phyloP scores from a whole-genome alignment of 2,329 filamentous ascomycete species.

The Colletotrichum sp. region DNA sequence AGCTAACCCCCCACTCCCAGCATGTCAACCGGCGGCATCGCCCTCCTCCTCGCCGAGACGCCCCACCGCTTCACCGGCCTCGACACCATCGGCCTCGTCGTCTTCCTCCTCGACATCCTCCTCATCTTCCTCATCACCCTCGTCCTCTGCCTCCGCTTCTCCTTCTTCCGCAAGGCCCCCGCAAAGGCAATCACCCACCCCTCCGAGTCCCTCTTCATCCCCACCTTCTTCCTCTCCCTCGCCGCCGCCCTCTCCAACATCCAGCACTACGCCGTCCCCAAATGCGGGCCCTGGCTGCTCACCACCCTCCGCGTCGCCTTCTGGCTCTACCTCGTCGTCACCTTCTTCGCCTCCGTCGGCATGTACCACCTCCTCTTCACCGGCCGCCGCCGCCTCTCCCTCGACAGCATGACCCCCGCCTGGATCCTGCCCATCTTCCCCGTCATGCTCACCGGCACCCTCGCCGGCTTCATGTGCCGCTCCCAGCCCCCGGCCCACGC shows the following conservation, averaged over 20 bases:
- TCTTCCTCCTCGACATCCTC: conserved; percentile 62
- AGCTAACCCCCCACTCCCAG: not conserved
- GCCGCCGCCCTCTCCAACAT: conserved; percentile 63
- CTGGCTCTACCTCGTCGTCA: conserved; percentile 63
- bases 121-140: conserved; percentile 55
- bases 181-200: conserved; percentile 52
- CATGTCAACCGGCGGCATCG: conserved; percentile 48
- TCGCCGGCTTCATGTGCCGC: conserved; percentile 57
- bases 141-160: conserved; percentile 55
- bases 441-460: conserved; percentile 66
- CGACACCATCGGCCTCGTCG: conserved; percentile 55
- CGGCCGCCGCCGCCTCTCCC: conserved; percentile 45
- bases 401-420: conserved; percentile 61
- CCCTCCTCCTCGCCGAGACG: conserved; percentile 54
- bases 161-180: conserved; percentile 45
- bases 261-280: conserved; percentile 53
- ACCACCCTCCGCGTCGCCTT: conserved; percentile 60
- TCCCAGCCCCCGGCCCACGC: conserved; percentile 51
- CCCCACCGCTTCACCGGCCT: conserved; percentile 61
- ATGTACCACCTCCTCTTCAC: conserved; percentile 66
- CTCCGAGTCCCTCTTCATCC: conserved; percentile 64
- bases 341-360: conserved; percentile 56
- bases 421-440: conserved; percentile 70
- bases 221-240: conserved; percentile 65
- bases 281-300: conserved; percentile 53